phyloP scores from a whole-genome alignment of 805 yeast species.

The Saccharomycopsis guyanensis region DNA sequence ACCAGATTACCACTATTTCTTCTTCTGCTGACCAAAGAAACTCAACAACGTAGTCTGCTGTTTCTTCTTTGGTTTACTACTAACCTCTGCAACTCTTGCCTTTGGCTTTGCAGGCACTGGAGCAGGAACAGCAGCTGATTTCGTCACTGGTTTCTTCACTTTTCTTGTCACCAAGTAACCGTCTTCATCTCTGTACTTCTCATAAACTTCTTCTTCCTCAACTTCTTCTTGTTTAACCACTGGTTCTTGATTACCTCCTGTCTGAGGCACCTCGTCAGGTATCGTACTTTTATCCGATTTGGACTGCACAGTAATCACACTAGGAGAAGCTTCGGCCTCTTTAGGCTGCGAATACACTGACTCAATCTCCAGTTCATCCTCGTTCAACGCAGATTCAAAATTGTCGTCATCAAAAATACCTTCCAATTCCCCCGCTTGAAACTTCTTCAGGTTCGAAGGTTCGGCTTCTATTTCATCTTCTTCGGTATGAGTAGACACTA shows the following conservation, averaged over 20 bases:
- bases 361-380: constrained; percentile 8
- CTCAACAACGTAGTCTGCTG: constrained; percentile 40
- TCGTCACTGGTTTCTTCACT: constrained; percentile 22
- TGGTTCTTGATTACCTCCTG: neutral
- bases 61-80: constrained; percentile 23
- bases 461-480: constrained; percentile 11
- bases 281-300: neutral
- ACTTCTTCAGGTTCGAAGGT: constrained; percentile 15
- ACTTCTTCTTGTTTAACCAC: neutral
- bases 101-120: constrained; percentile 20
- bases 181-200: constrained; percentile 37
- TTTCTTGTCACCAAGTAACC: constrained; percentile 39
- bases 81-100: constrained; percentile 18
- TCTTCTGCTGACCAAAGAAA: constrained; percentile 37
- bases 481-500: constrained; percentile 14
- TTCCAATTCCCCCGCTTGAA: constrained; percentile 25
- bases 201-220: constrained; percentile 9
- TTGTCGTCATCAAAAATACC: constrained; percentile 31
- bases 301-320: neutral
- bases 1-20: no score
- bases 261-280: neutral
- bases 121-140: constrained; percentile 13
- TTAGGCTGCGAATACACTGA: neutral
- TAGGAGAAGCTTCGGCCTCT: neutral
- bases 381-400: constrained; percentile 8